A percentile compares a stretch with the other conserved stretches of the same genome.
Conservation (phyloP, 2,329 filamentous ascomycete genomes). For the Claviceps lovelessii region DNA sequence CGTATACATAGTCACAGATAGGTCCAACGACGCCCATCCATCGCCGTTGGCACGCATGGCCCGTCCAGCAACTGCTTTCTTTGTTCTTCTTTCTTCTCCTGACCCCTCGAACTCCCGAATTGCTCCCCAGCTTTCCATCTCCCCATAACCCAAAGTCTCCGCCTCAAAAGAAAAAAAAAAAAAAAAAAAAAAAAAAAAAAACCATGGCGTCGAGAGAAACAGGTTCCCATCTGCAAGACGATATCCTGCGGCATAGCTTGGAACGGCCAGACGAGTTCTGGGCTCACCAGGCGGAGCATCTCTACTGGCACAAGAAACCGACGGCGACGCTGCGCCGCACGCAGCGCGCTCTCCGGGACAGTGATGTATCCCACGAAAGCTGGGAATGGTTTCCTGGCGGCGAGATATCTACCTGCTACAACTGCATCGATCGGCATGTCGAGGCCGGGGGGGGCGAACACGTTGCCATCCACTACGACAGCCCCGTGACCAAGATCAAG, state of each 20-base stretch:
- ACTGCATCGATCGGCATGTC: constrained; percentile 85
- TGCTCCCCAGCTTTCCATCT: too few relatives aligned
- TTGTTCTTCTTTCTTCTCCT: too few relatives aligned
- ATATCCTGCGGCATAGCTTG: constrained; percentile 43
- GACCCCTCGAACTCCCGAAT: too few relatives aligned
- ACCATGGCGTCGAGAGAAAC: constrained; percentile 5
- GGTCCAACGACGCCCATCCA: too few relatives aligned
- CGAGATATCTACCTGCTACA: constrained; percentile 82
- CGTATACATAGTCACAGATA: too few relatives aligned
- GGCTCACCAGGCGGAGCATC: constrained; percentile 55
- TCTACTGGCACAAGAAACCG: constrained; percentile 72
- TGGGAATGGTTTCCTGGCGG: constrained; percentile 89
- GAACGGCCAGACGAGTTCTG: constrained; percentile 60
- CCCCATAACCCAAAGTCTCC: not conserved
- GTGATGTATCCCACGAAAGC: constrained; percentile 50
- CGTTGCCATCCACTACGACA: constrained; percentile 75
- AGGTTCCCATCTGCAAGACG: constrained; percentile 29
- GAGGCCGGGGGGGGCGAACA: constrained; percentile 56
- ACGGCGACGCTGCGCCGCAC: constrained; percentile 42
- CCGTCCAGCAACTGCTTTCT: too few relatives aligned
- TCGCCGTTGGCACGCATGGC: too few relatives aligned
- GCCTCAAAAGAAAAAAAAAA: not conserved
- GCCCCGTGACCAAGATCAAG: constrained; percentile 63
- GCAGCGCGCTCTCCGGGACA: constrained; percentile 48
- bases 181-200: too few relatives aligned